A percentile compares a stretch with the other conserved stretches of the same genome.
Conservation (phyloP, 148 eudicot genomes). For the Heliamphora exappendiculata region DNA sequence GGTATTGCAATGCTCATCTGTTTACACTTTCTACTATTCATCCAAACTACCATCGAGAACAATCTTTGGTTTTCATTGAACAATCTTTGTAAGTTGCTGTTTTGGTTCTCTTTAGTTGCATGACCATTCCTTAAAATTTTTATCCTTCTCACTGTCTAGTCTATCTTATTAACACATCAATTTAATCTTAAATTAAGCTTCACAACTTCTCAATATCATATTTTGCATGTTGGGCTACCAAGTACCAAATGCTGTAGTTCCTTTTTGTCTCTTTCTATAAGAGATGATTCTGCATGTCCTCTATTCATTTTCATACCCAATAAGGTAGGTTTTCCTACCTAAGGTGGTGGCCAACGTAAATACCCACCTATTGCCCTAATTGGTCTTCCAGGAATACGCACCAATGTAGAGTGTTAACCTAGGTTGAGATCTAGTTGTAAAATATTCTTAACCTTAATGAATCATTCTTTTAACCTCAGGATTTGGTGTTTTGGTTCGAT, state of each 20-base stretch:
- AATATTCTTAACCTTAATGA: too few relatives aligned
- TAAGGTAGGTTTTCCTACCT: too few relatives aligned
- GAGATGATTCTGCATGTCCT: not conserved
- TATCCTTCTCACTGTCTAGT: not conserved
- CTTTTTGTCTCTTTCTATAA: not conserved
- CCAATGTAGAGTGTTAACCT: too few relatives aligned
- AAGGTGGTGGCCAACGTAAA: too few relatives aligned
- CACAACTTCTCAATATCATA: too few relatives aligned
- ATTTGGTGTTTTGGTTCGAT: too few relatives aligned
- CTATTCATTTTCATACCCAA: not conserved
- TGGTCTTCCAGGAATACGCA: too few relatives aligned
- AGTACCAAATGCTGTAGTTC: not conserved
- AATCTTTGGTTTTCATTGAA: not conserved
- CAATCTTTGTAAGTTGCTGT: not conserved
- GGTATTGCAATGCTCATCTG: not conserved
- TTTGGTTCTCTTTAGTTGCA: not conserved
- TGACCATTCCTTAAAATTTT: not conserved
- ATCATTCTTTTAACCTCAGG: too few relatives aligned
- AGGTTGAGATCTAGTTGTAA: too few relatives aligned
- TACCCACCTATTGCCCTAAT: too few relatives aligned
- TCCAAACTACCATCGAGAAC: too few relatives aligned
- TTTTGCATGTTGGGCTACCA: too few relatives aligned
- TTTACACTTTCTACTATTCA: not conserved
- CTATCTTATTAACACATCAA: not conserved
- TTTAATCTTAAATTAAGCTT: not conserved